Conservation (phyloP, 1,139 yeast genomes). For the Hyphopichia khmerensis region DNA sequence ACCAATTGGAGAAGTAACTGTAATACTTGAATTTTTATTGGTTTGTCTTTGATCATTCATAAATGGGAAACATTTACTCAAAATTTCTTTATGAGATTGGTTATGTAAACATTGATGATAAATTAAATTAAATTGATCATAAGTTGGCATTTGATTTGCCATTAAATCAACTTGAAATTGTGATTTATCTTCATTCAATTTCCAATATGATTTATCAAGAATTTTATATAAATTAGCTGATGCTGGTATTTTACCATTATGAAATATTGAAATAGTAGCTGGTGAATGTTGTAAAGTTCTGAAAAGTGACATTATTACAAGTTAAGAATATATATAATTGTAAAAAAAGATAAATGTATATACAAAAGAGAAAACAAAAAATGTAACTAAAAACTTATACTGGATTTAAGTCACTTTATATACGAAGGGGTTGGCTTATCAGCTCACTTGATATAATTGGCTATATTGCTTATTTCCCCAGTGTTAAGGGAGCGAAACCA, state of each 20-base stretch:
- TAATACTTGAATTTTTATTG: slow-evolving; percentile 12
- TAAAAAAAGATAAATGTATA: too few relatives aligned
- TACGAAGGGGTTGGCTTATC: not conserved
- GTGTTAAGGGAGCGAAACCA: too few relatives aligned
- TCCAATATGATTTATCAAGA: slow-evolving; percentile 31
- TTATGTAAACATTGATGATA: slow-evolving; percentile 28
- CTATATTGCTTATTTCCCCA: not conserved
- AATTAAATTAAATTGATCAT: slow-evolving; percentile 38
- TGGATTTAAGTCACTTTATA: not conserved
- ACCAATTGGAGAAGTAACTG: slow-evolving; percentile 28
- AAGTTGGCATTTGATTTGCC: slow-evolving; percentile 45
- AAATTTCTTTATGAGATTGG: slow-evolving; percentile 22
- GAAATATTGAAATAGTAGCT: slow-evolving; percentile 44
- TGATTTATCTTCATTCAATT: slow-evolving; percentile 24
- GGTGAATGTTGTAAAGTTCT: slow-evolving; percentile 46
- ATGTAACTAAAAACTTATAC: not conserved
- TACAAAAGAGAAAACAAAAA: too few relatives aligned
- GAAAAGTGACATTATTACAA: slow-evolving; percentile 33
- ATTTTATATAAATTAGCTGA: slow-evolving; percentile 31
- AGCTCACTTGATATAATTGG: not conserved
- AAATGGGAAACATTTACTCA: slow-evolving; percentile 40
- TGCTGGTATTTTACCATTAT: slow-evolving; percentile 35
- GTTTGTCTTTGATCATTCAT: slow-evolving; percentile 23
- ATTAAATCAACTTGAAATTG: slow-evolving; percentile 38
- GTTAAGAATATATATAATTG: not conserved